phyloP scores from a whole-genome alignment of 1,284 basidiomycete genomes.

The Anthracocystis panici-leucophaei region DNA sequence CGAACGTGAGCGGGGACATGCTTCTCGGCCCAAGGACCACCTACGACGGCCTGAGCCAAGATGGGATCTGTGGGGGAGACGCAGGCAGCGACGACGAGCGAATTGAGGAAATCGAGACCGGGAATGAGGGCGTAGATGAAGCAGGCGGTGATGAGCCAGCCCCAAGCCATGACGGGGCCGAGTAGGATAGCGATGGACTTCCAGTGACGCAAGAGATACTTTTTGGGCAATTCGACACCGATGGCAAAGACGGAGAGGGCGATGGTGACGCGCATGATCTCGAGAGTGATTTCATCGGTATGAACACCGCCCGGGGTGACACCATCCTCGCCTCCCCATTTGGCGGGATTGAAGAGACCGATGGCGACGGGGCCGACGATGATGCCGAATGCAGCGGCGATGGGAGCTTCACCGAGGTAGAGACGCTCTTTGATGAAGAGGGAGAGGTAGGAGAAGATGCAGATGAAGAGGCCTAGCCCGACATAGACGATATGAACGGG shows the following conservation, averaged over 20 bases:
- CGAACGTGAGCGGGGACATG: slow-evolving; percentile 96
- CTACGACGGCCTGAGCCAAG: slow-evolving; percentile 78
- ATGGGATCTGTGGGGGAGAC: slow-evolving; percentile 94
- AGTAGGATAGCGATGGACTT: slow-evolving; percentile 86
- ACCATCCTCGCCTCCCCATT: slow-evolving; percentile 78
- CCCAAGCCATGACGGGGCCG: slow-evolving; percentile 86
- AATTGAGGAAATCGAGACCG: slow-evolving; percentile 57
- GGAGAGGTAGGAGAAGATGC: slow-evolving; percentile 92
- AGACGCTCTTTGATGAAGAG: slow-evolving; percentile 91
- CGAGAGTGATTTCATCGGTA: slow-evolving; percentile 76
- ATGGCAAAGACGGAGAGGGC: slow-evolving; percentile 98
- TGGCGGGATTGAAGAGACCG: slow-evolving; percentile 84
- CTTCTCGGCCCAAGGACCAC: slow-evolving; percentile 97
- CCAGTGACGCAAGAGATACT: slow-evolving; percentile 91
- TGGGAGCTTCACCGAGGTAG: slow-evolving; percentile 95
- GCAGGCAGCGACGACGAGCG: slow-evolving; percentile 79
- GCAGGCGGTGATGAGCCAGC: slow-evolving; percentile 84
- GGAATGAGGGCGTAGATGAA: slow-evolving; percentile 65
- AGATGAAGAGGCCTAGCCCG: slow-evolving; percentile 65
- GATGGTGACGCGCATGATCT: slow-evolving; percentile 93
- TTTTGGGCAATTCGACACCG: slow-evolving; percentile 76
- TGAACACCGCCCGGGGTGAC: slow-evolving; percentile 75
- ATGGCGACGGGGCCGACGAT: slow-evolving; percentile 86
- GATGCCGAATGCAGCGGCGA: slow-evolving; percentile 94
- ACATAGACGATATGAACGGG: slow-evolving; percentile 67